Conservation (phyloP, 2,329 filamentous ascomycete genomes). For the Beauveria caledonica region DNA sequence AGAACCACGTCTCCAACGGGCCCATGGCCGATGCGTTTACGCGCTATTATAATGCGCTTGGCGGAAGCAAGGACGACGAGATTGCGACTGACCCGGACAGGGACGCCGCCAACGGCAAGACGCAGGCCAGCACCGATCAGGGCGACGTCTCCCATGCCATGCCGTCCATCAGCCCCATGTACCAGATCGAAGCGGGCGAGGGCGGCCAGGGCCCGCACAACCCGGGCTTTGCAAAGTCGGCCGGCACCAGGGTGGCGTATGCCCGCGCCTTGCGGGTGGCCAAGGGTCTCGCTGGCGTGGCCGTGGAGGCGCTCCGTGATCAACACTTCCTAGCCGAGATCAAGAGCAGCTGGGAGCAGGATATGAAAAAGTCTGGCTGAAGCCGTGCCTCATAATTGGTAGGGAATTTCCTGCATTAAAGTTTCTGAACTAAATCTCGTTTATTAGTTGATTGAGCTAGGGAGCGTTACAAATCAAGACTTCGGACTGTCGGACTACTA, state of each 20-base stretch:
- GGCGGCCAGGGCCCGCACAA: constrained; percentile 43
- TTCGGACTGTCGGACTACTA: neutral
- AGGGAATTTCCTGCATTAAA: neutral
- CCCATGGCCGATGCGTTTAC: constrained; percentile 38
- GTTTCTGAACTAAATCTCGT: too few species aligned
- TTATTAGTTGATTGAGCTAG: neutral
- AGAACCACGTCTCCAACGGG: constrained; percentile 47
- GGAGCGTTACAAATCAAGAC: neutral
- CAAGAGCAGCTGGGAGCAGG: constrained; percentile 19
- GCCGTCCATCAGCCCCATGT: constrained; percentile 45
- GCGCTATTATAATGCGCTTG: constrained; percentile 34
- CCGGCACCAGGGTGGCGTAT: constrained; percentile 40
- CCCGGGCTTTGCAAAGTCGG: constrained; percentile 41
- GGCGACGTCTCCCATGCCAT: constrained; percentile 50
- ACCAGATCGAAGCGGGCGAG: constrained; percentile 31
- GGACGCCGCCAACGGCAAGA: constrained; percentile 32
- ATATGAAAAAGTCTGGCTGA: neutral
- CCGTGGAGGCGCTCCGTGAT: constrained; percentile 36
- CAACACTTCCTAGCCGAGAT: constrained; percentile 33
- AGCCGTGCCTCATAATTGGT: neutral
- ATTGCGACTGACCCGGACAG: constrained; percentile 30
- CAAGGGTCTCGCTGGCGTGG: constrained; percentile 40
- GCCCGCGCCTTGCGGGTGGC: constrained; percentile 36
- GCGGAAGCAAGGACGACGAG: constrained; percentile 10
- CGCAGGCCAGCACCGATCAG: constrained; percentile 51